A percentile compares a stretch with the other conserved stretches of the same genome.
Conservation (phyloP, 2,329 filamentous ascomycete species). For the Hypocreales sp. region DNA sequence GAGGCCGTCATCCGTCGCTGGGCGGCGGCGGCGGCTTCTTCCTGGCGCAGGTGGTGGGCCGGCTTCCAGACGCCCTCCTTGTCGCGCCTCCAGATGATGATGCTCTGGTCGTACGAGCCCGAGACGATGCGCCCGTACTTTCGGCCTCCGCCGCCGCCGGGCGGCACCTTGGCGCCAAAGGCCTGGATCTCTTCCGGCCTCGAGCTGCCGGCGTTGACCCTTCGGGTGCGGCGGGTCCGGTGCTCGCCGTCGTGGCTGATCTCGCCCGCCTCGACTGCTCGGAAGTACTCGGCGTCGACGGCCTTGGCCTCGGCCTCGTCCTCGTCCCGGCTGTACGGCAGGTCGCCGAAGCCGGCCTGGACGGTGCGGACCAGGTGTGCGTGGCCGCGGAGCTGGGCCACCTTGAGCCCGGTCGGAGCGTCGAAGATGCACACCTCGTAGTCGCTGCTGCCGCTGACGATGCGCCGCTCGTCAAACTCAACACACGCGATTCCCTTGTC, state of each 20-base stretch:
- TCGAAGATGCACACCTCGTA: conserved; percentile 95
- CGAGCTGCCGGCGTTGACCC: conserved; percentile 55
- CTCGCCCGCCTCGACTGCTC: conserved; percentile 35
- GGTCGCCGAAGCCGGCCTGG: conserved; percentile 84
- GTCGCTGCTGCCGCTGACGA: conserved; percentile 92
- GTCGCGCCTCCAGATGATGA: conserved; percentile 88
- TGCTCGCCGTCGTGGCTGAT: conserved; percentile 20
- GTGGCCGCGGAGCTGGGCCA: conserved; percentile 75
- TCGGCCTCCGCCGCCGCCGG: conserved; percentile 80
- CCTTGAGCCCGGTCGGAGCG: conserved; percentile 68
- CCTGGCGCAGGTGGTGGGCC: conserved; percentile 59
- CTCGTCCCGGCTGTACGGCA: conserved; percentile 64
- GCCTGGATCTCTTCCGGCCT: conserved; percentile 63
- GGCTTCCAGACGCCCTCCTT: conserved; percentile 73
- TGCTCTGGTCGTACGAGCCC: conserved; percentile 88
- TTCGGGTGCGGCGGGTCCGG: conserved; percentile 21
- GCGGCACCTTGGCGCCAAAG: conserved; percentile 73
- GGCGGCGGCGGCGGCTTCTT: conserved; percentile 46
- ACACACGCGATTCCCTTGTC: conserved; percentile 95
- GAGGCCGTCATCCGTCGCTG: conserved; percentile 11
- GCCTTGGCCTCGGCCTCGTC: conserved; percentile 57
- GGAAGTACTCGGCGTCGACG: conserved; percentile 60
- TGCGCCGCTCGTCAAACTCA: conserved; percentile 84
- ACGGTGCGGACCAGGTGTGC: conserved; percentile 79
- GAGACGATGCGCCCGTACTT: conserved; percentile 91